Evolutionary conservation across 1,284 basidiomycete species (phyloP).

Genomic region (Ceratobasidium sp.): DNA sequence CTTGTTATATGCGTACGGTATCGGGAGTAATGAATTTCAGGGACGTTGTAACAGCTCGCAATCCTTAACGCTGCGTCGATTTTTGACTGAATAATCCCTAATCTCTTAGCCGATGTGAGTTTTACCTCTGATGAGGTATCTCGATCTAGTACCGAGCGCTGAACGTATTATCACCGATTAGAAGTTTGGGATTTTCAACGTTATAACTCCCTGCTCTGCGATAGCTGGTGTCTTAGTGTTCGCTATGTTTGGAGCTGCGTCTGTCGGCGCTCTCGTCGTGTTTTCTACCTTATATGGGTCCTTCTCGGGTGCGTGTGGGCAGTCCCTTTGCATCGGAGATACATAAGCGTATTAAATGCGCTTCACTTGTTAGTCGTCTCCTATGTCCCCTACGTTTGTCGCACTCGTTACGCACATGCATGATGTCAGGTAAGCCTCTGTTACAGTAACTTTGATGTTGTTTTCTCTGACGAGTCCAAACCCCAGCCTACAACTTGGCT

Average conservation of each 20-base stretch:
- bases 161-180: neutral
- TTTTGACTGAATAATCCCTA: constrained; percentile 40
- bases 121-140: too few species aligned
- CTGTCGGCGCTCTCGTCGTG: constrained; percentile 28
- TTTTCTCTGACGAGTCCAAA: neutral
- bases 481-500: constrained; percentile 32
- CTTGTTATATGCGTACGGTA: neutral
- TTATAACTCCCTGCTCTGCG: constrained; percentile 38
- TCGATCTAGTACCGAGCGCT: neutral
- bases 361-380: constrained; percentile 21
- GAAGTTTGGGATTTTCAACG: constrained; percentile 46
- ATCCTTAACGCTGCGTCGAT: constrained; percentile 43
- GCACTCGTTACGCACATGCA: constrained; percentile 22
- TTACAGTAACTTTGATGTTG: too few species aligned
- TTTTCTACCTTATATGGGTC: constrained; percentile 42
- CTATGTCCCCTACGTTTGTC: constrained; percentile 35
- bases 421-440: constrained; percentile 38
- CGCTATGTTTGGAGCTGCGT: constrained; percentile 48
- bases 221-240: constrained; percentile 47
- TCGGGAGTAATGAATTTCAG: neutral
- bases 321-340: neutral
- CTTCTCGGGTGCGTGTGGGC: constrained; percentile 45
- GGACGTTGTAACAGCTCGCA: neutral
- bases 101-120: constrained; percentile 39
- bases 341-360: neutral